phyloP scores from a whole-genome alignment of 1,284 basidiomycete genomes.

The Puccinia coronata region DNA sequence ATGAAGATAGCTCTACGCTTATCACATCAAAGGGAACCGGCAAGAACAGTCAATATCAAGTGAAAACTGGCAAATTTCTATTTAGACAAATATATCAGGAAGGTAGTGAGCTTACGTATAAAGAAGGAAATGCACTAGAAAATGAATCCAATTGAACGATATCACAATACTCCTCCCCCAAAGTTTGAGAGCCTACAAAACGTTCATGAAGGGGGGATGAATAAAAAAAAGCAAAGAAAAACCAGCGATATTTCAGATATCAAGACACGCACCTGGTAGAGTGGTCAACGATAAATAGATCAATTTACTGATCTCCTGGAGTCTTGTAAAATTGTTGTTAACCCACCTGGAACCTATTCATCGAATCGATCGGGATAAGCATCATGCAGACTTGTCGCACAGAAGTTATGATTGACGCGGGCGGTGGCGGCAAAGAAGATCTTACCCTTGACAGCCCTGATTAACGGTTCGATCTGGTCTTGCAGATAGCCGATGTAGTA shows the following conservation, averaged over 20 bases:
- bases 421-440: neutral
- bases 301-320: constrained; percentile 29
- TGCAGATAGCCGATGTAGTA: constrained; percentile 28
- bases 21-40: constrained; percentile 55
- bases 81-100: constrained; percentile 51
- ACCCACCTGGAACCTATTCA: constrained; percentile 33
- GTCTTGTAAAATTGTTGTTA: neutral
- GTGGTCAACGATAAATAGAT: constrained; percentile 36
- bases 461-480: constrained; percentile 29
- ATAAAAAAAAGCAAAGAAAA: neutral
- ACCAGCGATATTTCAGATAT: neutral
- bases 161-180: constrained; percentile 61
- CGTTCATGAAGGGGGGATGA: neutral
- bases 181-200: constrained; percentile 58
- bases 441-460: constrained; percentile 23
- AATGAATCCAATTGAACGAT: constrained; percentile 56
- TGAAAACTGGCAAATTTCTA: too few relatives aligned
- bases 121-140: constrained; percentile 55
- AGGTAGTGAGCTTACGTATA: too few relatives aligned
- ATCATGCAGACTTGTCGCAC: too few relatives aligned
- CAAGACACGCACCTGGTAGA: constrained; percentile 22
- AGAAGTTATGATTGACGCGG: neutral
- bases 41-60: too few relatives aligned
- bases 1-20: constrained; percentile 44
- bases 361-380: too few relatives aligned